Percentiles rank a stretch among this genome's conserved stretches.
These are phyloP conservation scores for Cladophialophora psammophila DNA, from an alignment of 2,329 filamentous ascomycete genomes.

Conservation along the genomic window DNA sequence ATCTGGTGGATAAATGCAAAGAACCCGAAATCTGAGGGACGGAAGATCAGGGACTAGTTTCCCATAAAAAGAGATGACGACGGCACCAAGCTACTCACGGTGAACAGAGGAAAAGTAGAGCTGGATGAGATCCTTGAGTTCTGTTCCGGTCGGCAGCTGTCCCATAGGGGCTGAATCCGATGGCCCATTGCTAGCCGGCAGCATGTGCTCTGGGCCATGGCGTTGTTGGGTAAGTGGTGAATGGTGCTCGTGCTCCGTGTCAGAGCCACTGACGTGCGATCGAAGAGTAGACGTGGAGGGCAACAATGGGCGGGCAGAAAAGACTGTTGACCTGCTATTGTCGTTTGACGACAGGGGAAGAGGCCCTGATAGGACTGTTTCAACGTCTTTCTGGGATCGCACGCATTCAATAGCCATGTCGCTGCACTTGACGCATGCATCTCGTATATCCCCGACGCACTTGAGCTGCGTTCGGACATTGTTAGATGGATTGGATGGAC, in stretches of 20 bases:
- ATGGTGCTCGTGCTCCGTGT: not conserved
- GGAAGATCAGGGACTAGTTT: not conserved
- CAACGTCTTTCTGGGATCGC: not conserved
- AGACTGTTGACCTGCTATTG: no score
- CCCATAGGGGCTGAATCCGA: not conserved
- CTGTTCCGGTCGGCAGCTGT: not conserved
- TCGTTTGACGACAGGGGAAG: not conserved
- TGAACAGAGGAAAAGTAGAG: conserved; percentile 5
- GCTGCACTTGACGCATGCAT: not conserved
- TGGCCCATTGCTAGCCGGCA: not conserved
- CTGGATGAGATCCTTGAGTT: not conserved
- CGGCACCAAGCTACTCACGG: not conserved
- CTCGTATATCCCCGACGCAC: conserved; percentile 2
- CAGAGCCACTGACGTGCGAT: not conserved
- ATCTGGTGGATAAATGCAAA: not conserved
- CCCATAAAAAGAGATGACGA: not conserved
- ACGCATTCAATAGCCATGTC: not conserved
- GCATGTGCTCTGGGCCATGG: no score
- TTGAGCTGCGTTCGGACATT: not conserved
- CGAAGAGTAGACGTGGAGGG: not conserved
- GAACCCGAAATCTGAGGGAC: conserved; percentile 1
- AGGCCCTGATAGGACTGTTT: not conserved
- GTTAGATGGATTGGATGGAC: not conserved
- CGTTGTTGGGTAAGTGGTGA: not conserved
- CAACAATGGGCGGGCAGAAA: not conserved